Conservation (phyloP, 2,329 filamentous ascomycete genomes). For the Fusarium sp. region DNA sequence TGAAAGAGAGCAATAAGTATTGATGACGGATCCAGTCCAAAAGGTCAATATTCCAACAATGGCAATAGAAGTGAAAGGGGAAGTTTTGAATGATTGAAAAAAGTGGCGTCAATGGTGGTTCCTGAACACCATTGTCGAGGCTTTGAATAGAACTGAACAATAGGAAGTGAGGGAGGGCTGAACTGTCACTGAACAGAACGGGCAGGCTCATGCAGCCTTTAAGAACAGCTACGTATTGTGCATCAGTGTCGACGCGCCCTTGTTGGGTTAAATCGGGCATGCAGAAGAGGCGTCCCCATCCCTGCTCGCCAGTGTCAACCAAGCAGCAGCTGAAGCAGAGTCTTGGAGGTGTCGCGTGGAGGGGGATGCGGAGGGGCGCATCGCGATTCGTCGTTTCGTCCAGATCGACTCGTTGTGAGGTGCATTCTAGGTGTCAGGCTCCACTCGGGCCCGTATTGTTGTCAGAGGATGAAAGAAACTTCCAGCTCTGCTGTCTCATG, state of each 20-base stretch:
- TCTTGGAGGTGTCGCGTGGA: constrained; percentile 19
- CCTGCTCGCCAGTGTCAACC: constrained; percentile 20
- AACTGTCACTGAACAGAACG: constrained; percentile 28
- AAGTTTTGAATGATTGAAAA: constrained; percentile 34
- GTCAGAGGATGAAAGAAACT: constrained; percentile 13
- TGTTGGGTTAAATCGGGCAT: constrained; percentile 17
- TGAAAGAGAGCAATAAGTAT: constrained; percentile 24
- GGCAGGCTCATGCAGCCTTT: constrained; percentile 39
- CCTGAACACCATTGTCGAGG: constrained; percentile 45
- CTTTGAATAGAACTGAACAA: constrained; percentile 41
- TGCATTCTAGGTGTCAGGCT: constrained; percentile 18
- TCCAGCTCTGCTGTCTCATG: constrained; percentile 42
- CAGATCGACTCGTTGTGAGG: constrained; percentile 27
- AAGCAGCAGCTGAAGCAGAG: constrained; percentile 21
- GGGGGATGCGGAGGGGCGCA: constrained; percentile 9
- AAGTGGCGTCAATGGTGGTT: constrained; percentile 35
- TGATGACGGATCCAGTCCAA: constrained; percentile 32
- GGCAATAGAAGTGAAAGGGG: constrained; percentile 32
- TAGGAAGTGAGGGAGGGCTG: constrained; percentile 20
- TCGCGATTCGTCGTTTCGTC: constrained; percentile 24
- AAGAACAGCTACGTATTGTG: constrained; percentile 31
- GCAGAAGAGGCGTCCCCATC: constrained; percentile 10
- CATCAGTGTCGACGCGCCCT: constrained; percentile 21
- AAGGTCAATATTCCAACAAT: constrained; percentile 33
- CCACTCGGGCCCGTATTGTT: constrained; percentile 15